Evolutionary conservation across 768 basidiomycete genomes (phyloP).

Genomic region (Boletus rex-veris): DNA sequence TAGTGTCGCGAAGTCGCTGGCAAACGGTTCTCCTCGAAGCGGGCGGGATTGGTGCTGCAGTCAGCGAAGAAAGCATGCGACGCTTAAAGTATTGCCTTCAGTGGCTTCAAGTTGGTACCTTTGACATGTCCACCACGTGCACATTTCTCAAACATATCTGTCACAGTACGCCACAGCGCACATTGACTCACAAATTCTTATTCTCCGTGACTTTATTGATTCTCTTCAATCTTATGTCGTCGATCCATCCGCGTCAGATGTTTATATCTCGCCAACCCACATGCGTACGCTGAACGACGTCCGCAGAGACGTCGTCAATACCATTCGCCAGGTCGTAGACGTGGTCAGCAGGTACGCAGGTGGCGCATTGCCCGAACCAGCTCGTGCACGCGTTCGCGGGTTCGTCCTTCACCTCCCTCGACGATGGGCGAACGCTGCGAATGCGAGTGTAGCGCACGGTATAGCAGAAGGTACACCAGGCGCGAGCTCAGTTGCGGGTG

Average conservation of each 20-base stretch:
- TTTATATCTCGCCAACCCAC: conserved; percentile 45
- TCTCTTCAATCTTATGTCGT: conserved; percentile 47
- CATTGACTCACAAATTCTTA: conserved; percentile 82
- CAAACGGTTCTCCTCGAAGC: conserved; percentile 82
- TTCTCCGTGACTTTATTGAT: conserved; percentile 80
- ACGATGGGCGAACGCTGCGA: conserved; percentile 61
- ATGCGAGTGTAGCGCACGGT: conserved; percentile 11
- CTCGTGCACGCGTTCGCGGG: conserved; percentile 64
- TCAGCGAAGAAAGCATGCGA: conserved; percentile 90
- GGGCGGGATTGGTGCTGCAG: conserved; percentile 80
- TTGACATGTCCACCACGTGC: neutral
- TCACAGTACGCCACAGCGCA: conserved; percentile 78
- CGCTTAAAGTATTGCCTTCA: conserved; percentile 80
- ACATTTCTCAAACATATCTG: neutral
- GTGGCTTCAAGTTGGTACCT: conserved; percentile 71
- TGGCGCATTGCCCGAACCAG: conserved; percentile 81
- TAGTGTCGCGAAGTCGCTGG: conserved; percentile 77
- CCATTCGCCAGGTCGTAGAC: conserved; percentile 85
- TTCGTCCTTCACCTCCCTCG: conserved; percentile 81
- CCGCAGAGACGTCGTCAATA: conserved; percentile 81
- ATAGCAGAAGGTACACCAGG: conserved; percentile 30
- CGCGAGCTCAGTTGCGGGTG: conserved; percentile 37
- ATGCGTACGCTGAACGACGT: conserved; percentile 69
- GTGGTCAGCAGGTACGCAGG: conserved; percentile 85
- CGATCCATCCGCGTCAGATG: conserved; percentile 24